Evolutionary conservation across 192 early-diverging fungal genomes (phyloP).

Genomic region (Tieghemiomyces parasiticus): DNA sequence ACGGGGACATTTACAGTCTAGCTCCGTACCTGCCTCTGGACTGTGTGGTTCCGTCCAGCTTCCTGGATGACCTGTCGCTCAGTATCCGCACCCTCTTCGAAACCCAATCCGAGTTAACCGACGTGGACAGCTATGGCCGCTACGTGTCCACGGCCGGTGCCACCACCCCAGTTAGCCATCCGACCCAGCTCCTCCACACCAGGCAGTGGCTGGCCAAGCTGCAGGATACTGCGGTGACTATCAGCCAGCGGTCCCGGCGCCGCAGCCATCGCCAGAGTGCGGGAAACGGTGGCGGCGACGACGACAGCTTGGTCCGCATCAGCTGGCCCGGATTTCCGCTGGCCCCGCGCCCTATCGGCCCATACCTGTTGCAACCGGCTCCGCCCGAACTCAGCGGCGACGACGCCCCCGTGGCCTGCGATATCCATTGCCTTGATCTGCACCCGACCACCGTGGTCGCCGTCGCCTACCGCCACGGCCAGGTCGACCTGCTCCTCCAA

Average conservation of each 20-base stretch:
- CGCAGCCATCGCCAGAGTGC: not conserved
- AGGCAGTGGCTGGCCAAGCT: slow-evolving; percentile 3
- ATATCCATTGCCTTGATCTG: slow-evolving; percentile 29
- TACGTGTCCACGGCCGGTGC: slow-evolving; percentile 1
- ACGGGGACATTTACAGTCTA: slow-evolving; percentile 55
- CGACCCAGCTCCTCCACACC: slow-evolving; percentile 3
- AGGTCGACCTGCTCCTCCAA: slow-evolving; percentile 44
- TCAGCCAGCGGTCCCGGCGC: not conserved
- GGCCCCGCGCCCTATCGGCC: slow-evolving; percentile 9
- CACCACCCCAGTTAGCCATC: slow-evolving; percentile 6
- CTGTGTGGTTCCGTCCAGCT: slow-evolving; percentile 2
- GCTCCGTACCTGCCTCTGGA: slow-evolving; percentile 57
- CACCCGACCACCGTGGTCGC: slow-evolving; percentile 34
- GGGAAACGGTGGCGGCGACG: no score
- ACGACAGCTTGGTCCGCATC: not conserved
- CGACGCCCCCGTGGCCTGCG: slow-evolving; percentile 13
- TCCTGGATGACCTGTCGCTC: slow-evolving; percentile 6
- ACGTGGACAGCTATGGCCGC: slow-evolving; percentile 3
- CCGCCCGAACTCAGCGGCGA: slow-evolving; percentile 18
- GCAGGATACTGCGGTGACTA: not conserved
- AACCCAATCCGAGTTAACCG: slow-evolving; percentile 6
- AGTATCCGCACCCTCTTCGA: slow-evolving; percentile 2
- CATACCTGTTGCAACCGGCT: slow-evolving; percentile 31
- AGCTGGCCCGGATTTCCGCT: not conserved
- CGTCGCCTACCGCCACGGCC: slow-evolving; percentile 41